Evolutionary conservation across 1,284 basidiomycete species (phyloP).

Genomic region (Cutaneotrichosporon mucoides): DNA sequence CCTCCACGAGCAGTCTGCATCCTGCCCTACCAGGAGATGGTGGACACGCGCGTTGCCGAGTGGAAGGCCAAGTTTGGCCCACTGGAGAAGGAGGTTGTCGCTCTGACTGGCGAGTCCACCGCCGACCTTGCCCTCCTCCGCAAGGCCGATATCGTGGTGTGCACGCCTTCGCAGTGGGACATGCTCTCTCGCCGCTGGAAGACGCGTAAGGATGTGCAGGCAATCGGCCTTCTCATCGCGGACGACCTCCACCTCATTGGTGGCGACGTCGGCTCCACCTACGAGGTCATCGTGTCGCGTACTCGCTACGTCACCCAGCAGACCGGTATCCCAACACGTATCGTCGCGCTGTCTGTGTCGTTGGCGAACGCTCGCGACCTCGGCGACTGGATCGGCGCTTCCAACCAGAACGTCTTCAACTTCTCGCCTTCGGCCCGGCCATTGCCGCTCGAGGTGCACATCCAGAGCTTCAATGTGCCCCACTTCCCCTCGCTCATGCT

Average conservation of each 20-base stretch:
- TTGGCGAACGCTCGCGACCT: constrained; percentile 92
- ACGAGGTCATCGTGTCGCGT: constrained; percentile 91
- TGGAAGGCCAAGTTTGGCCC: constrained; percentile 82
- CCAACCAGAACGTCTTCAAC: constrained; percentile 92
- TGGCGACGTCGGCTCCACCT: constrained; percentile 87
- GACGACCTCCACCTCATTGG: constrained; percentile 95
- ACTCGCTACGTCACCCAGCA: constrained; percentile 96
- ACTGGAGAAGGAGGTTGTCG: constrained; percentile 85
- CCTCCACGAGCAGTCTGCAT: constrained; percentile 88
- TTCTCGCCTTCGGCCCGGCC: constrained; percentile 94
- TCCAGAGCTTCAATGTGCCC: constrained; percentile 91
- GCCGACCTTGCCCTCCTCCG: constrained; percentile 86
- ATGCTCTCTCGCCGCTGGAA: constrained; percentile 94
- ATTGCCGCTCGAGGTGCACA: constrained; percentile 93
- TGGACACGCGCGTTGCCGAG: constrained; percentile 79
- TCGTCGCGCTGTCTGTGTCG: constrained; percentile 90
- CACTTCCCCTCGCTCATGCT: constrained; percentile 99
- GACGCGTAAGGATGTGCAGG: constrained; percentile 89
- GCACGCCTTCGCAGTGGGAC: constrained; percentile 93
- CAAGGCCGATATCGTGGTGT: constrained; percentile 85
- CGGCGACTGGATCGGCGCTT: constrained; percentile 96
- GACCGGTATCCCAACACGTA: constrained; percentile 81
- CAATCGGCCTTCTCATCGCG: constrained; percentile 84
- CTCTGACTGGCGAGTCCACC: constrained; percentile 90
- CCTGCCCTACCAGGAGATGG: constrained; percentile 96